Conservation (phyloP, 108 stramenopile species). For the Seminavis robusta region DNA sequence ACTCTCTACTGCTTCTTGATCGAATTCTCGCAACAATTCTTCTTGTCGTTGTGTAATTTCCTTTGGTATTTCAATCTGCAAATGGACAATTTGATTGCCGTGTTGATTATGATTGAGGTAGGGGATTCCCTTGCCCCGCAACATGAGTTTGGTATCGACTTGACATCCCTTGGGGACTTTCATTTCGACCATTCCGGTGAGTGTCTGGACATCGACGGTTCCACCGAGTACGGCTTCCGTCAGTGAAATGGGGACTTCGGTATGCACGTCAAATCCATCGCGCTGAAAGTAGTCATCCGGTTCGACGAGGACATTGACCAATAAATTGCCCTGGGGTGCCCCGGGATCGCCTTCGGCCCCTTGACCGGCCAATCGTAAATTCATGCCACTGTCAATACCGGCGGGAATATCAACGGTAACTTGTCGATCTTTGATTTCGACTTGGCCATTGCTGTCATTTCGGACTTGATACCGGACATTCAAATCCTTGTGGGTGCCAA, state of each 20-base stretch:
- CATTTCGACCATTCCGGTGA: constrained; percentile 93
- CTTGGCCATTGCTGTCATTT: constrained; percentile 56
- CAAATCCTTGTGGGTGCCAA: constrained; percentile 78
- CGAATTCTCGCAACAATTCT: constrained; percentile 91
- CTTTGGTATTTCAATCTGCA: constrained; percentile 90
- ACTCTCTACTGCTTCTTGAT: constrained; percentile 66
- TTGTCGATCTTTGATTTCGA: constrained; percentile 73
- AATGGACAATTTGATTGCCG: constrained; percentile 93
- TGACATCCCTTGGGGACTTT: constrained; percentile 92
- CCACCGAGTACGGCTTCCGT: constrained; percentile 91
- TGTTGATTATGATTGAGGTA: constrained; percentile 50
- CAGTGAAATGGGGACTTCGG: constrained; percentile 68
- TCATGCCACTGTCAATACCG: constrained; percentile 95
- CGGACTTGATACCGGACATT: constrained; percentile 69
- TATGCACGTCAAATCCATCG: constrained; percentile 84
- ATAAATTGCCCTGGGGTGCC: constrained; percentile 84
- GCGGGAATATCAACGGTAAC: constrained; percentile 88
- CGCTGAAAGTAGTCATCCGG: constrained; percentile 88
- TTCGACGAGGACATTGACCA: constrained; percentile 86
- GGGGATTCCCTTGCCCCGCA: constrained; percentile 91
- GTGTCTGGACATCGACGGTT: constrained; percentile 91
- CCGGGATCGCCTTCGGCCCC: constrained; percentile 92
- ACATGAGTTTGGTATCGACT: constrained; percentile 86
- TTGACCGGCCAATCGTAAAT: constrained; percentile 79
- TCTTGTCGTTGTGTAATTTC: constrained; percentile 86